Evolutionary conservation across 2,329 filamentous ascomycete genomes (phyloP).

Genomic region (Pleomassaria siparia): DNA sequence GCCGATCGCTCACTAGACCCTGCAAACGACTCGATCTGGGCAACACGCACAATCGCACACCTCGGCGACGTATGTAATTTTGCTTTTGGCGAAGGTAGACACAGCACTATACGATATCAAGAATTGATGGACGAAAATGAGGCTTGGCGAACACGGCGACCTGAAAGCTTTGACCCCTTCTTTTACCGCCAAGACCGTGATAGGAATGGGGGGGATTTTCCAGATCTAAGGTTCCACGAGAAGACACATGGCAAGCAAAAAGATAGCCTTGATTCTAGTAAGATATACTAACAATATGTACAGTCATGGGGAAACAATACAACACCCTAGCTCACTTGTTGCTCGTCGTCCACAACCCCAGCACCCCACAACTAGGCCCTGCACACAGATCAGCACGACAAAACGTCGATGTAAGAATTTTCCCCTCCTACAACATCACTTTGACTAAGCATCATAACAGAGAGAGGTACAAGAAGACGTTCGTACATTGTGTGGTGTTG

Average conservation of each 20-base stretch:
- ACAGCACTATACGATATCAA: constrained; percentile 30
- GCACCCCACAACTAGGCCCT: constrained; percentile 39
- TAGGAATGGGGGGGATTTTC: constrained; percentile 36
- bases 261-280: background rate
- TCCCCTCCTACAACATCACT: background rate
- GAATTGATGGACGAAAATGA: constrained; percentile 39
- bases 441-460: constrained; percentile 9
- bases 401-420: constrained; percentile 28
- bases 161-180: constrained; percentile 39
- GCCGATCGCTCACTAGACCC: constrained; percentile 44
- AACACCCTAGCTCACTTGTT: constrained; percentile 40
- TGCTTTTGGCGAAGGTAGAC: constrained; percentile 37
- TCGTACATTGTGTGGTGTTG: constrained; percentile 38
- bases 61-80: constrained; percentile 42
- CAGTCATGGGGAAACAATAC: constrained; percentile 26
- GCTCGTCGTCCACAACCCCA: constrained; percentile 39
- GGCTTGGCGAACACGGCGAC: constrained; percentile 33
- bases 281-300: background rate
- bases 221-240: constrained; percentile 38
- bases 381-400: constrained; percentile 34
- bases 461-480: constrained; percentile 37
- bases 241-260: constrained; percentile 30
- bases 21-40: constrained; percentile 45
- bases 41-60: constrained; percentile 45
- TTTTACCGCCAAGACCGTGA: constrained; percentile 36